Conservation (phyloP, 1,284 basidiomycete genomes). For the Ceratobasidium sp. region DNA sequence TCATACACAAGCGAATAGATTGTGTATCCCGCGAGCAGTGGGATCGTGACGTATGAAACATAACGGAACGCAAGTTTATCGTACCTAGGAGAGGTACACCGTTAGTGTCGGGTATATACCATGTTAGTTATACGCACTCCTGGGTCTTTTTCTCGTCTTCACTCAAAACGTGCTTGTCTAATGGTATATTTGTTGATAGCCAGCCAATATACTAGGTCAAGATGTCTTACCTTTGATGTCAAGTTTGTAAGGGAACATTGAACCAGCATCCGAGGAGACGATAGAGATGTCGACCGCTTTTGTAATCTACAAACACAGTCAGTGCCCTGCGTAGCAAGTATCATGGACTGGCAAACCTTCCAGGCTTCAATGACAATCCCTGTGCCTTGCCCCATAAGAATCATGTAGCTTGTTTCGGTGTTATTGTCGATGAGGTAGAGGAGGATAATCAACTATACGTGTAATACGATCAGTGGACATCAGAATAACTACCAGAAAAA, state of each 20-base stretch:
- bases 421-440: slow-evolving; percentile 95
- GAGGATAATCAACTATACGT: slow-evolving; percentile 70
- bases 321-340: slow-evolving; percentile 36
- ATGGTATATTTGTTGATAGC: slow-evolving; percentile 17
- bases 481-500: background rate
- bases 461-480: background rate
- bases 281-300: slow-evolving; percentile 87
- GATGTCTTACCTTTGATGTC: slow-evolving; percentile 71
- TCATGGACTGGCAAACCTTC: slow-evolving; percentile 67
- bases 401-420: slow-evolving; percentile 95
- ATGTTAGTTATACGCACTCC: slow-evolving; percentile 65
- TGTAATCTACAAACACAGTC: slow-evolving; percentile 61
- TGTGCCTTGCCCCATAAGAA: slow-evolving; percentile 85
- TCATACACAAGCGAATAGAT: slow-evolving; percentile 90
- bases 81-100: slow-evolving; percentile 57
- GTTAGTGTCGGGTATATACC: slow-evolving; percentile 42
- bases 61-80: slow-evolving; percentile 89
- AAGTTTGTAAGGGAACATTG: slow-evolving; percentile 77
- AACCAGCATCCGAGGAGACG: slow-evolving; percentile 62
- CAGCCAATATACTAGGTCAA: background rate
- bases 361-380: slow-evolving; percentile 93
- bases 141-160: slow-evolving; percentile 99
- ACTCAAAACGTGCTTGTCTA: slow-evolving; percentile 89
- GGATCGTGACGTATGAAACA: slow-evolving; percentile 86
- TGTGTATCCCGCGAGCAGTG: slow-evolving; percentile 84